Evolutionary conservation across 345 rosid genomes (phyloP), one percentile per base, ranked within the genome.

Genomic region (Erucastrum elatum): DNA sequence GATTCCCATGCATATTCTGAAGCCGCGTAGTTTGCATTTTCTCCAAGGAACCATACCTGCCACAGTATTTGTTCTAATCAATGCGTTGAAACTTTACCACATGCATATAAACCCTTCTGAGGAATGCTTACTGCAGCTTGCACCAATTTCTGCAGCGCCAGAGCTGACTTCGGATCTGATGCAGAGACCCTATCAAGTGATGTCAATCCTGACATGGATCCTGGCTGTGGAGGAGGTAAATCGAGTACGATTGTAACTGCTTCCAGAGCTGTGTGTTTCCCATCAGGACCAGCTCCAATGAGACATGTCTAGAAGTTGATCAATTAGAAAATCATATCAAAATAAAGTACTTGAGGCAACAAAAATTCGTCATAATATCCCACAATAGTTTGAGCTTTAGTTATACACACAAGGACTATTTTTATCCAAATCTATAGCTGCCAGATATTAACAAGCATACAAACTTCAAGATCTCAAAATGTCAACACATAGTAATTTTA

Each of bases 1-100:
- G 99, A 95, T 83, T 95, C 97, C 99, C 99, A 95, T 74, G 99
- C 98, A 84, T 95, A 95, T 84, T 95, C 99, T 31, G 99, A 95
- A 77, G 99, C 99, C 73, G 99, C 99, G 70, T 95, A 95, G 82
- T 95, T 95, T 78, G 99, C 99, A 89, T 95, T 95, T 88, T 95
- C 99, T 78, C 99, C 99, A 66, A 95, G 97, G 87, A 95, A 95
- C 99, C 99, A 95, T 51, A 95, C 98, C 98, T 92, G 87, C 80
- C 77, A 81, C 68, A 69, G 27, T 64, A 81, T 53, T 67, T 11
- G 0, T 51, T 77, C 59, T 75, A 17, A 58, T 27, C 46, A 60
- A 75, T 59, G 74, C 16, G 26, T 71, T 66, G 49, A 59, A 70
- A 44, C n/a, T 26, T 59, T 66, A 59, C 73, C 25, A 70, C 27